Evolutionary conservation across 192 early-diverging fungal species (phyloP).

Genomic region (Podochytrium sp.): DNA sequence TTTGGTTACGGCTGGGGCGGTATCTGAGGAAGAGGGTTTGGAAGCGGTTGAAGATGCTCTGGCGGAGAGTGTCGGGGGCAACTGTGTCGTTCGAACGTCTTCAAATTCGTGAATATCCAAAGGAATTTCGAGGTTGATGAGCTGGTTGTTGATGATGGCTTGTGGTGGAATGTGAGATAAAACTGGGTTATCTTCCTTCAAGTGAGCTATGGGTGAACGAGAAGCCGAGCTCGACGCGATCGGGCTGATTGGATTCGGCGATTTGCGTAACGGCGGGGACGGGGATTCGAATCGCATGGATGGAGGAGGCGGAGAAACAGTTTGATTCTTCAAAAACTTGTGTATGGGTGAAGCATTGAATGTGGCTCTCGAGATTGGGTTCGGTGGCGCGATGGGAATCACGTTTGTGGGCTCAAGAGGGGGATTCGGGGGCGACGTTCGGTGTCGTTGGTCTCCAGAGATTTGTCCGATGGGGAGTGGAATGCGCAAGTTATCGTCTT

Average conservation of each 20-base stretch:
- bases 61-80: neutral
- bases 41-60: neutral
- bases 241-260: neutral
- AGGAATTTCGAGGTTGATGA: slow-evolving; percentile 15
- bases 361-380: neutral
- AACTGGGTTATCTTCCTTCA: neutral
- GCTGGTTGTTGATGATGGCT: neutral
- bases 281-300: neutral
- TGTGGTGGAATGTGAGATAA: neutral
- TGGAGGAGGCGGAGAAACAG: neutral
- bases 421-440: neutral
- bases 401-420: neutral
- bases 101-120: neutral
- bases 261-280: neutral
- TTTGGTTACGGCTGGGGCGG: neutral
- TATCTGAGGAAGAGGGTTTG: neutral
- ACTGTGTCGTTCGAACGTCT: neutral
- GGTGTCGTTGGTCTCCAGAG: neutral
- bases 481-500: neutral
- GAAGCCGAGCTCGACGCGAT: neutral
- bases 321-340: neutral
- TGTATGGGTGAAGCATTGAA: slow-evolving; percentile 11
- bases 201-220: neutral
- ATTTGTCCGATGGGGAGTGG: neutral
- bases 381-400: neutral